Percentiles rank a stretch among this genome's conserved stretches.
Conservation (phyloP, 2,329 filamentous ascomycete genomes). For the Colletotrichum sublineola region DNA sequence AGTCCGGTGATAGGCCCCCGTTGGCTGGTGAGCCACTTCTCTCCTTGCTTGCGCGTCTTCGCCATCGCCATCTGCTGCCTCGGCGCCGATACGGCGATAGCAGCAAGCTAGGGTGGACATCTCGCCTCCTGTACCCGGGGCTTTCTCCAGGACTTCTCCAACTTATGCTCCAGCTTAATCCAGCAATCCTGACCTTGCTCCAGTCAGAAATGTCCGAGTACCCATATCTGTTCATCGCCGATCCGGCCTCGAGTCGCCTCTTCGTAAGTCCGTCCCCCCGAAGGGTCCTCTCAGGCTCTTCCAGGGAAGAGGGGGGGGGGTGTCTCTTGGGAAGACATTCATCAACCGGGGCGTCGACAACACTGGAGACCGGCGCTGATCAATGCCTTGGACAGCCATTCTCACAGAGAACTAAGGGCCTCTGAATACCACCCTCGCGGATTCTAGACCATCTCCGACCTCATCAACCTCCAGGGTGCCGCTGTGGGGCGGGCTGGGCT, state of each 20-base stretch:
- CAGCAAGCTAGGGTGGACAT: neutral
- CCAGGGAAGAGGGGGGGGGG: conserved; percentile 30
- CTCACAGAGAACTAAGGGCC: conserved; percentile 8
- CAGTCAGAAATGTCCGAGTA: conserved; percentile 3
- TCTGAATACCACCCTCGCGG: conserved; percentile 30
- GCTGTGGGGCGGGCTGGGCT: neutral
- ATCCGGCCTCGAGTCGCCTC: conserved; percentile 9
- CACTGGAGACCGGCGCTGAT: conserved; percentile 29
- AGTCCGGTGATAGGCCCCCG: neutral
- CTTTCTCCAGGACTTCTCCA: conserved; percentile 15
- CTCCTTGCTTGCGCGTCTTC: conserved; percentile 5
- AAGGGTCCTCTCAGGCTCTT: conserved; percentile 14
- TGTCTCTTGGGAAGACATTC: conserved; percentile 1
- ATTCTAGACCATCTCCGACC: conserved; percentile 34
- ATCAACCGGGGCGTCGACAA: conserved; percentile 7
- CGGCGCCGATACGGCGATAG: neutral
- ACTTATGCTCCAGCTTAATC: neutral
- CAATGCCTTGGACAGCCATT: conserved; percentile 17
- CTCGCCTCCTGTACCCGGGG: neutral
- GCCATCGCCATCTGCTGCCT: neutral
- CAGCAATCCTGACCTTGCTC: neutral
- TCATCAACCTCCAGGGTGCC: neutral
- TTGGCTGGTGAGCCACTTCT: conserved; percentile 1
- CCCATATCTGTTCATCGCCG: conserved; percentile 26
- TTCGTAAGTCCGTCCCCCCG: conserved; percentile 9